These are phyloP conservation scores for Aspergillus tanneri DNA, from an alignment of 2,329 filamentous ascomycete species.

Conservation along the genomic window DNA sequence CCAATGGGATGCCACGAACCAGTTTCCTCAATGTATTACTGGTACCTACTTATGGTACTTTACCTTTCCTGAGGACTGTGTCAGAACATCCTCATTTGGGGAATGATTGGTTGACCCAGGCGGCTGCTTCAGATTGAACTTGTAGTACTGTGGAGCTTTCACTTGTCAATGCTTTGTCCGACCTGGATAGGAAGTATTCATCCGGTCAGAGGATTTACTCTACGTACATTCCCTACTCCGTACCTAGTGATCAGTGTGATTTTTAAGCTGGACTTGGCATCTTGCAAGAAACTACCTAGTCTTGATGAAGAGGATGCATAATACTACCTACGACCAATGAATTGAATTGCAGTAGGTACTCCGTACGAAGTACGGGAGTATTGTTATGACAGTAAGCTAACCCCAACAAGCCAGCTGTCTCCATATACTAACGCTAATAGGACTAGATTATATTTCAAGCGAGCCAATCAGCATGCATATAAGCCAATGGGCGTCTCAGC, in stretches of 20 bases:
- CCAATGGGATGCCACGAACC: constrained; percentile 10
- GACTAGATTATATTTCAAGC: constrained; percentile 9
- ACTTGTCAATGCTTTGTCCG: neutral
- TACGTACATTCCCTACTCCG: no score
- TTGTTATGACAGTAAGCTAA: neutral
- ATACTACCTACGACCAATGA: no score
- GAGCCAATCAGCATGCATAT: constrained; percentile 14
- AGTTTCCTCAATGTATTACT: neutral
- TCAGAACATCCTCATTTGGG: constrained; percentile 9
- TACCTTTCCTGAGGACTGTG: neutral
- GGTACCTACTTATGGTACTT: no score
- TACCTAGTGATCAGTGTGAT: no score
- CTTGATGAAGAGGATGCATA: no score
- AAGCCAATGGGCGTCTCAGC: constrained; percentile 17
- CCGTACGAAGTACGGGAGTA: neutral
- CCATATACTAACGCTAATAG: neutral
- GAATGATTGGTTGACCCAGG: constrained; percentile 15
- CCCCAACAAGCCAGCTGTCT: constrained; percentile 1
- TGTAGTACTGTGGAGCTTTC: neutral
- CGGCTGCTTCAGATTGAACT: constrained; percentile 17
- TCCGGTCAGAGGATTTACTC: no score
- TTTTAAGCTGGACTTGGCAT: no score
- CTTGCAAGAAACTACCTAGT: no score
- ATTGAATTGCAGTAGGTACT: no score
- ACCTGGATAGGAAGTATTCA: neutral